Evolutionary conservation across 108 stramenopile species (phyloP), one percentile per base, ranked within the genome.

Genomic region (Conticribra weissflogii): DNA sequence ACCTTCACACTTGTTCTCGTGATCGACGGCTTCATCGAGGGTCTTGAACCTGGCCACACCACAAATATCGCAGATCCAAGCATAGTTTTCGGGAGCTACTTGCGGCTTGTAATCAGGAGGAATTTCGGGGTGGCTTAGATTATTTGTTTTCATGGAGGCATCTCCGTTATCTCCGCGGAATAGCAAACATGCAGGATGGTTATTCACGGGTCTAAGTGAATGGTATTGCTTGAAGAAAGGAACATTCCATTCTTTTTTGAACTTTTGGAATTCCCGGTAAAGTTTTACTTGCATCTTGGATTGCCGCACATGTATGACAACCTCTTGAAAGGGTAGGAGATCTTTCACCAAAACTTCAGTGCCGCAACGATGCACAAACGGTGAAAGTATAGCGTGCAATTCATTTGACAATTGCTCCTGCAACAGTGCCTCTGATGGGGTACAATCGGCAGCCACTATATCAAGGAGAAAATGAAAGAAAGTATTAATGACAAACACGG

Each of bases 351-450:
- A 62, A 8, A 86, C 76, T 29, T 72, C 63, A 8, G 57, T 66
- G 54, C 81, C 88, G 34, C 81, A 75, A 3, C 91, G 81, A 52
- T 92, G 86, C 0, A 89, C 74, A 50, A 79, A 79, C 24, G 85
- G 66, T 9, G 74, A 53, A 3, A 89, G 21, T 46, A 77, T 80
- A 21, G 59, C 52, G 30, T 69, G 63, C 53, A 92, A 49, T 44
- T 68, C 34, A 9, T 55, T 66, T 24, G 84, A 56, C 14, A 55
- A 50, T 41, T 62, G 34, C 47, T 73, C 71, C 56, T 80, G 83
- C 15, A 22, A 53, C 25, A 45, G 53, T 21, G 68, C 78, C 44
- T 83, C 73, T 7, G 19, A 27, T 3, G 69, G 41, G 3, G 63
- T 53, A 30, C 72, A 79, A 49, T 79, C 82, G 2, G 82, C 66